Base-by-base conservation (phyloP, 1,139 yeast genomes). In the Yamadazyma triangularis region DNA sequence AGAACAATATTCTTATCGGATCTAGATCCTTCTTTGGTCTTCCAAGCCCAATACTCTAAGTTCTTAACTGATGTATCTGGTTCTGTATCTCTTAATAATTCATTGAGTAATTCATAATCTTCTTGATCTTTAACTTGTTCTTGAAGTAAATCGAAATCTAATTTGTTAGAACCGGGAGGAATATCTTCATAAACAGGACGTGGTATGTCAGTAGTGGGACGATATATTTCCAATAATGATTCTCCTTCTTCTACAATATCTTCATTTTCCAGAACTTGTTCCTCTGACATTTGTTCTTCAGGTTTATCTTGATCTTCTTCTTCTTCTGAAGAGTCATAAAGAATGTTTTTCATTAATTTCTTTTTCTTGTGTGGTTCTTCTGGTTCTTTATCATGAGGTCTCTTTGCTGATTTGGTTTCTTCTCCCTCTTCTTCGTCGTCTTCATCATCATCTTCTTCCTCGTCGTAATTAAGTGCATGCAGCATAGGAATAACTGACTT, bases 11-110 rank as follows among this genome's bases (percentile, higher is more conserved):
- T 35, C 3, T 31, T 29, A 11, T 49, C 53, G 8, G 45, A 31
- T 7, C 54, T 41, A 1, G 42, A 28, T 2, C 50, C 40, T 28
- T 72, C 71, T 35, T 58, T 62, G 27, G 64, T 69, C 39, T 73
- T 76, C 87, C 89, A 83, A 0, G 82, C 77, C 87, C 87, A 80
- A 38, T 75, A 79, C 12, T 66, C 71, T 4, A 73, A 49, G 41
- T 71, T 62, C 9, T 60, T 60, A 25, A 75, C 60, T 0, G 47
- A 39, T 0, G 50, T 39, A 1, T 53, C 47, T 1, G 58, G 41
- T 5, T 50, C 38, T 10, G 39, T 38, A 11, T 43, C 53, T 10
- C 42, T 47, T 15, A 82, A 53, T 0, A 74, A 60, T 36, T 69
- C 64, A 33, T 64, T 61, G 13, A 85, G 65, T 13, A 80, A 50